These are phyloP conservation scores for Exophiala dermatitidis DNA, from an alignment of 2,329 filamentous ascomycete species.

Conservation along the genomic window DNA sequence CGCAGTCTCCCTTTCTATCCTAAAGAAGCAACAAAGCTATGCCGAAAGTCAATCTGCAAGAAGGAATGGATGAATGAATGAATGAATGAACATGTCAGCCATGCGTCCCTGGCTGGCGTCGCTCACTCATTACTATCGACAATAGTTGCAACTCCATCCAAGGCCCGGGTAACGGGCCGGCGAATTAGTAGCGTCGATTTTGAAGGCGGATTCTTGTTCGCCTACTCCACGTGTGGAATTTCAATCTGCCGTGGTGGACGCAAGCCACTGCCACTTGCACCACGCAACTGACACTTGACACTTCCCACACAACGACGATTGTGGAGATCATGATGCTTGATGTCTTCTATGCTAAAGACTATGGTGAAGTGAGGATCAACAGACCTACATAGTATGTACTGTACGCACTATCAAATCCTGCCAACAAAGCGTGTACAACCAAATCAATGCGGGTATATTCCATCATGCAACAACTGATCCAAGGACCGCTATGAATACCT, in stretches of 20 bases:
- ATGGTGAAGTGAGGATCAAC: background rate
- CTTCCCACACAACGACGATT: background rate
- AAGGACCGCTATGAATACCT: no score
- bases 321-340: no score
- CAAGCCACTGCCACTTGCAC: no score
- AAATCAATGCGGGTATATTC: slow-evolving; percentile 15
- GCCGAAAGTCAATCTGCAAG: background rate
- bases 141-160: background rate
- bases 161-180: slow-evolving; percentile 5
- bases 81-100: background rate
- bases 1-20: background rate
- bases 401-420: background rate
- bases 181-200: slow-evolving; percentile 3
- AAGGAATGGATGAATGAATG: background rate
- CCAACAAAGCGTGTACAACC: slow-evolving; percentile 12
- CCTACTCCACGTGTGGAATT: background rate
- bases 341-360: no score
- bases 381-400: background rate
- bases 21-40: no score
- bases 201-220: background rate
- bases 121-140: no score
- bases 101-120: no score
- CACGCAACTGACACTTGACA: background rate
- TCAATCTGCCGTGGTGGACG: background rate
- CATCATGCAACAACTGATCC: background rate